Conservation (phyloP, 495 filamentous ascomycete genomes). For the Podospora bellae-mahoneyi region DNA sequence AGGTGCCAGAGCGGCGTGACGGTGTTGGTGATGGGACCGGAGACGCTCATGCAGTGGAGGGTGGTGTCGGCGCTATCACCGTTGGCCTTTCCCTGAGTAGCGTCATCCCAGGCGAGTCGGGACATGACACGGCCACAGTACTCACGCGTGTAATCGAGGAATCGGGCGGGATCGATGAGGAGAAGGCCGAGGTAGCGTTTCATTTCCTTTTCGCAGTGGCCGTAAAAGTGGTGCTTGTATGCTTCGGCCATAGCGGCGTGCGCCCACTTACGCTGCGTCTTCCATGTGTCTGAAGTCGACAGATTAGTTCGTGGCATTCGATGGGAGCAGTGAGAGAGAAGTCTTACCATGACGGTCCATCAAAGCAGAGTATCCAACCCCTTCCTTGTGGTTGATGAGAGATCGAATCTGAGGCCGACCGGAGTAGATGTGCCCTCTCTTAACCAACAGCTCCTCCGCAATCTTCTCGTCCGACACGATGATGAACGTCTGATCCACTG, state of each 20-base stretch:
- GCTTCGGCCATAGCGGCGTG: constrained; percentile 49
- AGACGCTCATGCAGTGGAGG: constrained; percentile 48
- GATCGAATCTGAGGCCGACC: constrained; percentile 49
- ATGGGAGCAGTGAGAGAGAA: not conserved
- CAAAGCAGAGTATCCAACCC: constrained; percentile 45
- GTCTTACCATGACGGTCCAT: constrained; percentile 48
- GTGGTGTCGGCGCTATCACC: constrained; percentile 45
- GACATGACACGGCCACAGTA: constrained; percentile 48
- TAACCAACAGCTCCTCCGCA: constrained; percentile 54
- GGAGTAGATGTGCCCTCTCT: constrained; percentile 52
- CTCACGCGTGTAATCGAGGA: constrained; percentile 44
- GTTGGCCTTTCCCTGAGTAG: constrained; percentile 41
- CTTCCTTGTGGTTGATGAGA: constrained; percentile 47
- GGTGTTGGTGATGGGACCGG: constrained; percentile 47
- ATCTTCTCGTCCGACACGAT: constrained; percentile 55
- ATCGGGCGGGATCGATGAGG: constrained; percentile 44
- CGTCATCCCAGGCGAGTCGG: constrained; percentile 47
- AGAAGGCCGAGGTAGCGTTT: constrained; percentile 41
- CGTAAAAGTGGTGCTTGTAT: constrained; percentile 47
- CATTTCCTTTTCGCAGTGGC: constrained; percentile 47
- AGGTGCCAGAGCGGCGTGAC: constrained; percentile 45
- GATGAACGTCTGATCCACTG: constrained; percentile 49
- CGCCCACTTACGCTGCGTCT: constrained; percentile 45
- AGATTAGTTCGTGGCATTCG: not conserved
- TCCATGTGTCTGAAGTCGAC: constrained; percentile 39